Base-by-base conservation (phyloP, 2,329 filamentous ascomycete genomes). In the Monosporascus sp. region DNA sequence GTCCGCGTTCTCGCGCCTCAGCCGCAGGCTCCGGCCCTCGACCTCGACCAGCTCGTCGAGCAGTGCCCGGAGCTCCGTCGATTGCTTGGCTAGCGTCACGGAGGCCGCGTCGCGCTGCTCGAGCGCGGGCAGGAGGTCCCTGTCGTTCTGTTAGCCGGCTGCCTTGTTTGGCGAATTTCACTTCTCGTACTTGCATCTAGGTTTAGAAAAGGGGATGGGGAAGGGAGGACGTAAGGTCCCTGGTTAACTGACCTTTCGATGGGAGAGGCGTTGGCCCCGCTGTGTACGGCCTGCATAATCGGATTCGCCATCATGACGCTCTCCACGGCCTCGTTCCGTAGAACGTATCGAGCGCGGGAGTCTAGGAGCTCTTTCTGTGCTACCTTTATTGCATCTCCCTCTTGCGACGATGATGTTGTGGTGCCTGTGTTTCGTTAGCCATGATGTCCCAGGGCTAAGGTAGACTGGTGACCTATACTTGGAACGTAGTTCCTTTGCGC, bases 231-330 rank as follows among this genome's bases (percentile, higher is more conserved):
- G 41, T n/a, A 17, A 17, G 5, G 31, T n/a, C 17, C 24, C 31
- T 11, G 20, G 20, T 3, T 45, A 45, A 56, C 69, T 40, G 77
- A 89, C 89, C 84, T 81, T 71, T 94, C 89, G 50, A 85, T 76
- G 45, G 82, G 80, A 2, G 83, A 81, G 18, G 83, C 80, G 55
- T 82, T 78, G 14, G 80, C 81, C 44, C 84, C 84, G 55, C 81
- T 75, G 67, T 95, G 89, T 40, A 93, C 84, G 7, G 90, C 87
- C 64, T 88, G 89, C 53, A 95, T 74, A 41, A 89, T 84, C 7
- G 91, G 89, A 62, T 90, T 87, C 53, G 85, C 85, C 60, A 84
- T 82, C 59, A 94, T 71, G 51, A 89, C 83, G 47, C 79, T 84
- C 56, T 88, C 83, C 22, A 86, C 76, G 22, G 89, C 84, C 56